Evolutionary conservation across 805 yeast species (phyloP).

Genomic region (Saturnispora gosingensis): DNA sequence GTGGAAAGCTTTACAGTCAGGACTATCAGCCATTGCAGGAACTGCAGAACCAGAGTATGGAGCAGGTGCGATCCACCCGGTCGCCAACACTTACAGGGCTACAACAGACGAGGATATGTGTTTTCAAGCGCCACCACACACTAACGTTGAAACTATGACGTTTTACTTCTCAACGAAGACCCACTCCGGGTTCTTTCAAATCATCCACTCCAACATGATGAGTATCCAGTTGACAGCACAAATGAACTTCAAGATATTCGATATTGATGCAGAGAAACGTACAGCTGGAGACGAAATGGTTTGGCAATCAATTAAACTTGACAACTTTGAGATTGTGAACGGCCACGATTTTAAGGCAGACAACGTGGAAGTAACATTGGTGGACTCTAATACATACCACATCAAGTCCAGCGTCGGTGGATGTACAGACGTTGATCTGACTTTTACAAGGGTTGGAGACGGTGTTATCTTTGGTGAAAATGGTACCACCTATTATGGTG

Average conservation of each 20-base stretch:
- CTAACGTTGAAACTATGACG: slow-evolving; percentile 93
- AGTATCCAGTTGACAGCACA: slow-evolving; percentile 88
- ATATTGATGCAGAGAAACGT: slow-evolving; percentile 41
- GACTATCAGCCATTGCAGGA: slow-evolving; percentile 86
- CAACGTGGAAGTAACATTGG: slow-evolving; percentile 52
- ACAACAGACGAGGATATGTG: slow-evolving; percentile 59
- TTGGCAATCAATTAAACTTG: slow-evolving; percentile 91
- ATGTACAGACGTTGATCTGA: slow-evolving; percentile 63
- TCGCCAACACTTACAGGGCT: slow-evolving; percentile 43
- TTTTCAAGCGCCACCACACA: slow-evolving; percentile 66
- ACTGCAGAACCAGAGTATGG: slow-evolving; percentile 98
- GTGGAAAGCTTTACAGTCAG: slow-evolving; percentile 30
- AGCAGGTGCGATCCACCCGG: slow-evolving; percentile 81
- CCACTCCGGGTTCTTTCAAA: slow-evolving; percentile 80
- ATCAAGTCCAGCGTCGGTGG: slow-evolving; percentile 58
- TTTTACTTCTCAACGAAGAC: slow-evolving; percentile 70
- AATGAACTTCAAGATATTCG: slow-evolving; percentile 78
- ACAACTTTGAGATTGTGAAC: slow-evolving; percentile 54
- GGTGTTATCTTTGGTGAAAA: slow-evolving; percentile 87
- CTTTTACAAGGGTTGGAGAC: slow-evolving; percentile 50
- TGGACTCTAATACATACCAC: slow-evolving; percentile 41
- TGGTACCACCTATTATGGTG: slow-evolving; percentile 82
- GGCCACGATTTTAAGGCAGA: slow-evolving; percentile 79
- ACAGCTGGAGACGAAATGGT: slow-evolving; percentile 28
- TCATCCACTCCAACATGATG: slow-evolving; percentile 86